Percentiles rank a stretch among this genome's conserved stretches.
Evolutionary conservation across 345 rosid species (phyloP).

Genomic region (Trapa bicornis): DNA sequence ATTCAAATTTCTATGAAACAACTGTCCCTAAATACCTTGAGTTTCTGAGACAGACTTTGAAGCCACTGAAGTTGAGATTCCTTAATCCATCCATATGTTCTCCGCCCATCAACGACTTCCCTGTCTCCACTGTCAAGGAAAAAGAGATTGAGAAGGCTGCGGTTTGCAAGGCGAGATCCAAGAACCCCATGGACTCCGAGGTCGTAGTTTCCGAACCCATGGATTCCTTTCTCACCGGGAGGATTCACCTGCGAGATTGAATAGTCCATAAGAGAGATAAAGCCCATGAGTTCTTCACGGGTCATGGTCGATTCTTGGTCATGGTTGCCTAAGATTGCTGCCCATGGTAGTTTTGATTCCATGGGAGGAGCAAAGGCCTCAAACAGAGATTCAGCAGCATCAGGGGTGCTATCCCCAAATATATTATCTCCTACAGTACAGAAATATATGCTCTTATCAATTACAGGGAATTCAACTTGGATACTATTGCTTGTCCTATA

Average conservation of each 20-base stretch:
- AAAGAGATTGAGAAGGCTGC: slow-evolving; percentile 61
- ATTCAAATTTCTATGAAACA: not conserved
- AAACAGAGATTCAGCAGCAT: slow-evolving; percentile 85
- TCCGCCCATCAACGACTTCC: slow-evolving; percentile 46
- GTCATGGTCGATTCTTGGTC: slow-evolving; percentile 84
- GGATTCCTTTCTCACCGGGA: slow-evolving; percentile 28
- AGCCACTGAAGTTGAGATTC: slow-evolving; percentile 85
- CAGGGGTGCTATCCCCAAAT: slow-evolving; percentile 64
- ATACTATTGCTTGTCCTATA: not conserved
- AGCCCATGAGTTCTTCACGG: slow-evolving; percentile 70
- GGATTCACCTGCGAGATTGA: slow-evolving; percentile 67
- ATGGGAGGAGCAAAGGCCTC: slow-evolving; percentile 62
- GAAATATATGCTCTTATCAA: not conserved
- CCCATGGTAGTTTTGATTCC: slow-evolving; percentile 77
- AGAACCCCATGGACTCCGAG: slow-evolving; percentile 59
- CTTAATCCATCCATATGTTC: slow-evolving; percentile 79
- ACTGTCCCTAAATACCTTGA: slow-evolving; percentile 27
- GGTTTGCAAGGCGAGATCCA: slow-evolving; percentile 62
- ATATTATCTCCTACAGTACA: slow-evolving; percentile 70
- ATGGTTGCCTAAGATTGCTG: slow-evolving; percentile 84
- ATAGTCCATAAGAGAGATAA: slow-evolving; percentile 80
- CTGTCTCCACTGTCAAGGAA: slow-evolving; percentile 85
- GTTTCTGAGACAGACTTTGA: slow-evolving; percentile 28
- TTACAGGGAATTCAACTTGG: not conserved
- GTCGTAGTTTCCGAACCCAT: slow-evolving; percentile 75